Evolutionary conservation across 805 yeast species (phyloP).

Genomic region (Zygotorulaspora danielsina): DNA sequence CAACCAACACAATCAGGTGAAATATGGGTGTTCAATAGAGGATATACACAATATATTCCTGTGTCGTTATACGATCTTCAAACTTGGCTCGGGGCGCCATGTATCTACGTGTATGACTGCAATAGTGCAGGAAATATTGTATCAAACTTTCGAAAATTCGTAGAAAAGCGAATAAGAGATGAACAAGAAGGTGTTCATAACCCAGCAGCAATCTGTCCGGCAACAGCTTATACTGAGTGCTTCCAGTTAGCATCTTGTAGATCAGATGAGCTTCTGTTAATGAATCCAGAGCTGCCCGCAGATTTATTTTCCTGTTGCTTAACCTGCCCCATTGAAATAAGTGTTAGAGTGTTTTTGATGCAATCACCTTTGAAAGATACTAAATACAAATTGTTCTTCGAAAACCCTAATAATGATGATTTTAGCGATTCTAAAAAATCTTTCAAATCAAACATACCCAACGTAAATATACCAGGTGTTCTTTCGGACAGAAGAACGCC

Average conservation of each 20-base stretch:
- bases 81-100: slow-evolving; percentile 97
- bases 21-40: slow-evolving; percentile 96
- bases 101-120: slow-evolving; percentile 91
- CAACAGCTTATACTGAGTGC: slow-evolving; percentile 65
- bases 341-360: slow-evolving; percentile 85
- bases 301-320: slow-evolving; percentile 93
- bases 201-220: slow-evolving; percentile 41
- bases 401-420: slow-evolving; percentile 31
- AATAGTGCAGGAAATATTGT: slow-evolving; percentile 92
- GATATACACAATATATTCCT: slow-evolving; percentile 96
- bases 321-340: slow-evolving; percentile 92
- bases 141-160: slow-evolving; percentile 81
- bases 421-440: slow-evolving; percentile 20
- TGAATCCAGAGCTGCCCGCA: slow-evolving; percentile 93
- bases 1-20: slow-evolving; percentile 95
- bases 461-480: slow-evolving; percentile 78
- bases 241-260: slow-evolving; percentile 92
- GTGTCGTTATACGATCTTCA: slow-evolving; percentile 92
- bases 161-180: slow-evolving; percentile 82
- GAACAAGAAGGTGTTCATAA: slow-evolving; percentile 59
- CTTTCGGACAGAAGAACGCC: slow-evolving; percentile 92
- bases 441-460: slow-evolving; percentile 30
- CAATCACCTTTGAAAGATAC: slow-evolving; percentile 61
- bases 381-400: slow-evolving; percentile 40
- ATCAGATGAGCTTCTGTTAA: slow-evolving; percentile 79